Percentiles rank a stretch among this genome's conserved stretches.
Conservation (phyloP, 2,329 filamentous ascomycete genomes). For the Cladophialophora immunda region DNA sequence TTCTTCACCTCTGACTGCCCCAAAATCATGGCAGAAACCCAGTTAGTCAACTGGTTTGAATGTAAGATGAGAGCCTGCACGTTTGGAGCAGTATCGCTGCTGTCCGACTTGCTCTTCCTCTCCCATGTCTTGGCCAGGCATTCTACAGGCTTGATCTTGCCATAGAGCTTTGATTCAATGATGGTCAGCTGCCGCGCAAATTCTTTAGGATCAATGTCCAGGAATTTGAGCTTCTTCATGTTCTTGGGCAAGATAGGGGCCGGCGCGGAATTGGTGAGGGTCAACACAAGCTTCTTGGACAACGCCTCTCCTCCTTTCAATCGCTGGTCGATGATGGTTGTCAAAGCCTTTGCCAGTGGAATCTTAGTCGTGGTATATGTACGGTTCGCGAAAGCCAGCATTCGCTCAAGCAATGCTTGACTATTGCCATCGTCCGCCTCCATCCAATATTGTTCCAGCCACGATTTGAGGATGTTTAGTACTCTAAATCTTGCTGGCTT, state of each 20-base stretch:
- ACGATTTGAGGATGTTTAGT: conserved; percentile 96
- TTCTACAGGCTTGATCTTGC: conserved; percentile 94
- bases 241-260: conserved; percentile 95
- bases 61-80: conserved; percentile 96
- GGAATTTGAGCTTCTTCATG: conserved; percentile 98
- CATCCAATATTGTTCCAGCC: conserved; percentile 99
- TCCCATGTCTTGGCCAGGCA: conserved; percentile 99
- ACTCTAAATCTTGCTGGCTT: conserved; percentile 95
- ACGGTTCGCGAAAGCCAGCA: conserved; percentile 90
- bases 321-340: conserved; percentile 87
- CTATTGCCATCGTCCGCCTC: conserved; percentile 87
- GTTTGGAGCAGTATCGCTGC: conserved; percentile 87
- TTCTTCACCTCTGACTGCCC: conserved; percentile 95
- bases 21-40: conserved; percentile 99
- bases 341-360: conserved; percentile 82
- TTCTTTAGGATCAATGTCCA: conserved; percentile 94
- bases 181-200: conserved; percentile 98
- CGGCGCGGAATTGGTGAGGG: conserved; percentile 81
- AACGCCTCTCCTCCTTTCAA: conserved; percentile 87
- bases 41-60: conserved; percentile 98
- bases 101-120: conserved; percentile 81
- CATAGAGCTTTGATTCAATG: conserved; percentile 92
- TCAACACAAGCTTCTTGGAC: conserved; percentile 85
- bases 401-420: conserved; percentile 83
- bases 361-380: conserved; percentile 93